phyloP scores from a whole-genome alignment of 2,329 filamentous ascomycete species.

The Trichoderma koningii region DNA sequence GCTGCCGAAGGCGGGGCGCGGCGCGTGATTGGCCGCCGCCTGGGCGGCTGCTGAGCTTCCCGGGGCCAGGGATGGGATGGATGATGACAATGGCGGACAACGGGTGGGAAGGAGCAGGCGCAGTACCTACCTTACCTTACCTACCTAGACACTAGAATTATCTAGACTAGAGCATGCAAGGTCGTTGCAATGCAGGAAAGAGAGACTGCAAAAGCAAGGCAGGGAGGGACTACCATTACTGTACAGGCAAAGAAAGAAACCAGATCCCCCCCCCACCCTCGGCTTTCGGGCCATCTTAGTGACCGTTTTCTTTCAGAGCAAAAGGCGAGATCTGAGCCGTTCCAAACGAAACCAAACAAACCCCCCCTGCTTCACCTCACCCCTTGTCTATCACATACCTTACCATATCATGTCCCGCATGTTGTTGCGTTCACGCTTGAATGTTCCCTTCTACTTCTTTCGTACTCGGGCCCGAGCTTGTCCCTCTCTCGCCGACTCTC shows the following conservation, averaged over 20 bases:
- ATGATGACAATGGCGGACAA: neutral
- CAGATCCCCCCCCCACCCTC: neutral
- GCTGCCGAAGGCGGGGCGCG: constrained; percentile 18
- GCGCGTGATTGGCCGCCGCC: constrained; percentile 14
- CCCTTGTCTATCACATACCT: neutral
- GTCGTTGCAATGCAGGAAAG: neutral
- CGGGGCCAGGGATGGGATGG: neutral
- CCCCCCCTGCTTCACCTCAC: neutral
- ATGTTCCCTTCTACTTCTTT: no score
- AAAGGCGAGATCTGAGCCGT: no score
- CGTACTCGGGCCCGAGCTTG: neutral
- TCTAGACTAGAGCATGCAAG: no score
- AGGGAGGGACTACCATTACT: neutral
- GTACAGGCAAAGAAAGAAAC: neutral
- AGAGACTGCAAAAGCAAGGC: no score
- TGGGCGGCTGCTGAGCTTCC: neutral
- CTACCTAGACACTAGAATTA: no score
- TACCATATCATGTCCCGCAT: no score
- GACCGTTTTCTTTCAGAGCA: constrained; percentile 15
- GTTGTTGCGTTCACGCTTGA: no score
- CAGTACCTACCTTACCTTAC: neutral
- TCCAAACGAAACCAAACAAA: no score
- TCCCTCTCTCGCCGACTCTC: neutral
- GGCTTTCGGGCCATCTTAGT: neutral
- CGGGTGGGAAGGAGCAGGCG: no score